Base-by-base conservation (phyloP, 2,329 filamentous ascomycete genomes). In the Claviceps pazoutovae region DNA sequence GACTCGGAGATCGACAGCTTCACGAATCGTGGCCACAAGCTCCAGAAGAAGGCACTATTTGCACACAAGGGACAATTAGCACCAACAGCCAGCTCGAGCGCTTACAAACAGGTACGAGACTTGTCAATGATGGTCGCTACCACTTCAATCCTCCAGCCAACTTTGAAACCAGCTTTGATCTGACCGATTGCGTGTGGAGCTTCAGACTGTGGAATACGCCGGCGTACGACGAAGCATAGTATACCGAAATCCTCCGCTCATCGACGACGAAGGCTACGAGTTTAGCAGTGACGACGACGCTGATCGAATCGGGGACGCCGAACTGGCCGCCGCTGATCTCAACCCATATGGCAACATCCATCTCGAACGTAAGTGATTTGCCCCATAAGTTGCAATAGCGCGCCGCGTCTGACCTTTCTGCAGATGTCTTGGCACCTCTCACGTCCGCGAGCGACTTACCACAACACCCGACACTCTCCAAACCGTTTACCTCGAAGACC, bases 221-320 rank as follows among this genome's bases (percentile, higher is more conserved):
- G 87, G 87, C 54, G 83, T 84, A 62, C 73, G 76, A 53, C 78
- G 88, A 62, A 74, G 81, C 51, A 87, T 90, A 57, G 81, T 94
- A 56, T 80, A 80, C 64, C 79, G 78, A 57, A 91, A 89, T 59
- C 84, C 84, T 5, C 77, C 79, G 11, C 72, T 86, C 46, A 72
- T 86, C 57, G 86, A 91, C 67, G 81, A 87, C 46, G 86, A 91
- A 59, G 86, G 86, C 56, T 88, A 86, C 62, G 81, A 87, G 56
- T 71, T 88, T 51, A 83, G 88, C 43, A 84, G 80, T 62, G 81
- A 83, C 55, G 83, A 88, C 54, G 82, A 86, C 55, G 79, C 86
- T 52, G 79, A 83, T 43, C 76, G 74, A 52, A 65, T 80, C 21
- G 75, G 76, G 56, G 78, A 83, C 48, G 82, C 81, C 43, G 70